A percentile compares a stretch with the other conserved stretches of the same genome.
phyloP scores from a whole-genome alignment of 78 protist genomes.

The Bodo saltans region DNA sequence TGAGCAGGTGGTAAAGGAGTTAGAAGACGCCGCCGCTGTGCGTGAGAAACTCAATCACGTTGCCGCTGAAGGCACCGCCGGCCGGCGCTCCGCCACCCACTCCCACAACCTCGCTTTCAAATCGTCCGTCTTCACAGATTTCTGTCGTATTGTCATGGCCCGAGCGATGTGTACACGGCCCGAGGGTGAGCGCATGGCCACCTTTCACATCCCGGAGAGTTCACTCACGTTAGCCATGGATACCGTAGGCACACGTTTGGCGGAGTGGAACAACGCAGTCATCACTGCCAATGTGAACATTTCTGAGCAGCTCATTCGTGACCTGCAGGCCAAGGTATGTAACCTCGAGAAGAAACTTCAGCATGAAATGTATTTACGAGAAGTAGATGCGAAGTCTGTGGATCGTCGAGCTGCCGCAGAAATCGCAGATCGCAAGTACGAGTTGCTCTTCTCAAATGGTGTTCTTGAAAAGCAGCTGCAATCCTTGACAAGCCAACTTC shows the following conservation, averaged over 20 bases:
- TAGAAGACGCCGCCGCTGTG: not conserved
- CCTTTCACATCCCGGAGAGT: constrained; percentile 6
- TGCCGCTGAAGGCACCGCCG: no score
- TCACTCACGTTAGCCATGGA: constrained; percentile 7
- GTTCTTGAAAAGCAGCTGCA: not conserved
- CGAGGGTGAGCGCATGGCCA: not conserved
- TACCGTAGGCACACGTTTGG: not conserved
- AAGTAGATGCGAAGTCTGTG: not conserved
- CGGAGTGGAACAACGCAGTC: not conserved
- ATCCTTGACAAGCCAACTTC: not conserved
- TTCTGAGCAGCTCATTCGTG: constrained; percentile 1
- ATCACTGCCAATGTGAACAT: not conserved
- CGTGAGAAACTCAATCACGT: not conserved
- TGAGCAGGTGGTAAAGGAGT: not conserved
- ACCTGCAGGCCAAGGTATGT: no score
- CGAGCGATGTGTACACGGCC: not conserved
- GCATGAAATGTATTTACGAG: not conserved
- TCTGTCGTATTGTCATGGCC: not conserved
- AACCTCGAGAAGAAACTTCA: not conserved
- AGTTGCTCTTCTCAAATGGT: not conserved
- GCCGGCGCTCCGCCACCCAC: no score
- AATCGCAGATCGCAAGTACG: constrained; percentile 3
- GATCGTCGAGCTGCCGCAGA: not conserved
- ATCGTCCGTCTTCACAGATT: not conserved
- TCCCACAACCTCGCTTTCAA: no score